Percentiles rank a stretch among this genome's conserved stretches.
Evolutionary conservation across 2,329 filamentous ascomycete genomes (phyloP).

Genomic region (Fusarium tanahbumbuense): DNA sequence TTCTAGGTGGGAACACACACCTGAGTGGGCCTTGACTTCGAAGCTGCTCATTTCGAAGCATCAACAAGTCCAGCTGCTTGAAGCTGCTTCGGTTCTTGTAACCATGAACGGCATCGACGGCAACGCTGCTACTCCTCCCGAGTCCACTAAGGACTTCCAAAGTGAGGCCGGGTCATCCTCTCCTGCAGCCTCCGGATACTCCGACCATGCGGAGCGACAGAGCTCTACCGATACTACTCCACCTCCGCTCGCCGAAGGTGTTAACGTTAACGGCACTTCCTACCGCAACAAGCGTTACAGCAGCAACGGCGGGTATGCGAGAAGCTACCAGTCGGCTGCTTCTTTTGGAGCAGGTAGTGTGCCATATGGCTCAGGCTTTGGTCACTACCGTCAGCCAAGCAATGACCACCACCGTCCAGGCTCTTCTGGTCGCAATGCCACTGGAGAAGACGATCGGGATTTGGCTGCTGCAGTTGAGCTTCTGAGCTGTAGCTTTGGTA

Average conservation of each 20-base stretch:
- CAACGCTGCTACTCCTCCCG: slow-evolving; percentile 69
- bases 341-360: slow-evolving; percentile 62
- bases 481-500: slow-evolving; percentile 91
- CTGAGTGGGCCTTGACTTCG: slow-evolving; percentile 96
- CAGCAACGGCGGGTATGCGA: slow-evolving; percentile 70
- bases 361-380: slow-evolving; percentile 58
- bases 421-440: slow-evolving; percentile 80
- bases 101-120: slow-evolving; percentile 77
- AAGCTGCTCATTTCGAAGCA: slow-evolving; percentile 99
- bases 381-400: slow-evolving; percentile 78
- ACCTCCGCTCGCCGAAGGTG: slow-evolving; percentile 78
- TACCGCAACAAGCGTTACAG: slow-evolving; percentile 71
- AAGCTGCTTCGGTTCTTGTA: slow-evolving; percentile 95
- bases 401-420: slow-evolving; percentile 78
- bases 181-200: slow-evolving; percentile 82
- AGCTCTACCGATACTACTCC: slow-evolving; percentile 95
- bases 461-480: slow-evolving; percentile 91
- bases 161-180: slow-evolving; percentile 88
- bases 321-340: slow-evolving; percentile 82
- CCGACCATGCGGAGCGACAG: slow-evolving; percentile 78
- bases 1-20: slow-evolving; percentile 96
- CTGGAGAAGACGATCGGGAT: slow-evolving; percentile 85
- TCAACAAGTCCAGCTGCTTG: slow-evolving; percentile 96
- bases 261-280: slow-evolving; percentile 63
- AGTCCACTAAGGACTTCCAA: slow-evolving; percentile 73